phyloP scores from a whole-genome alignment of 768 basidiomycete genomes.

The Pleurotus cornucopiae region DNA sequence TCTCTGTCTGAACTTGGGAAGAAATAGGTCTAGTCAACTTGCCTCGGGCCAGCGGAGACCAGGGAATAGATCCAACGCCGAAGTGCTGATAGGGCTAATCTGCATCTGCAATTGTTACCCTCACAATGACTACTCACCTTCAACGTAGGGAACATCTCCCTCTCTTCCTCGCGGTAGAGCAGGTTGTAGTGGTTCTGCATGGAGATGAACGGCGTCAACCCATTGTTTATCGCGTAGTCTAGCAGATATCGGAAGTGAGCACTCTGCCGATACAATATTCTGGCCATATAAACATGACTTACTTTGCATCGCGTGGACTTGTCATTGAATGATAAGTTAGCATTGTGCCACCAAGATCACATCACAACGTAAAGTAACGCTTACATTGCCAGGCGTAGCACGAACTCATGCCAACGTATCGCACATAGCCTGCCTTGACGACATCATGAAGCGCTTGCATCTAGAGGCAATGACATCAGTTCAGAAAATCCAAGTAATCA shows the following conservation, averaged over 20 bases:
- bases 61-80: slow-evolving; percentile 35
- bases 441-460: slow-evolving; percentile 48
- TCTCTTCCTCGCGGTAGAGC: slow-evolving; percentile 58
- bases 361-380: neutral
- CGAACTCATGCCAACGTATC: slow-evolving; percentile 38
- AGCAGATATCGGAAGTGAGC: neutral
- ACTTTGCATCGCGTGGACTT: slow-evolving; percentile 17
- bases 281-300: neutral
- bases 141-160: slow-evolving; percentile 48
- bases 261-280: neutral
- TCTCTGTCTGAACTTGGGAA: slow-evolving; percentile 19
- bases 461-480: slow-evolving; percentile 10
- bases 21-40: slow-evolving; percentile 24
- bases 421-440: slow-evolving; percentile 38
- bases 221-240: slow-evolving; percentile 38
- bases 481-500: too few species aligned
- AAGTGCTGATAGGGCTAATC: slow-evolving; percentile 17
- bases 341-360: too few species aligned
- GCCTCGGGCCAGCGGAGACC: slow-evolving; percentile 34
- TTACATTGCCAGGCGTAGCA: slow-evolving; percentile 29
- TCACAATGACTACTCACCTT: slow-evolving; percentile 15
- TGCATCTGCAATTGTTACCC: neutral
- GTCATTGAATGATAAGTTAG: neutral
- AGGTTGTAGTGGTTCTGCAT: slow-evolving; percentile 63
- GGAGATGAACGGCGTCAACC: slow-evolving; percentile 51